Evolutionary conservation across 345 rosid species (phyloP).

Genomic region (Eucalyptus pauciflora): DNA sequence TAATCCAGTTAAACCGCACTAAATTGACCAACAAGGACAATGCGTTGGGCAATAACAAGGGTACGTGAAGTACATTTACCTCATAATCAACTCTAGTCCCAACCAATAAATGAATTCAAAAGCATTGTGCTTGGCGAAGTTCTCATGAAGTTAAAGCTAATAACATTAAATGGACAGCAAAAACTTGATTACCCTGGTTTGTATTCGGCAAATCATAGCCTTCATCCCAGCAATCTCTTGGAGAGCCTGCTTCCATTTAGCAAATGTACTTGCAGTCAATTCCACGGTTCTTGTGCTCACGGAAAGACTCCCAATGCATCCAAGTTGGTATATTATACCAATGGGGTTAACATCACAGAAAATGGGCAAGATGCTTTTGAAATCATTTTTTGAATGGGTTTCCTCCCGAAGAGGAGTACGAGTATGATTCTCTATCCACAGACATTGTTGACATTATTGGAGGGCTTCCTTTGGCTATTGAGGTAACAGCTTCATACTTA

Average conservation of each 20-base stretch:
- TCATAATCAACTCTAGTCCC: background rate
- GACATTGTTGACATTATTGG: background rate
- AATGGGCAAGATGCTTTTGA: background rate
- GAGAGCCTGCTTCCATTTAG: background rate
- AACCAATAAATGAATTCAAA: background rate
- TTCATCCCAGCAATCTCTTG: background rate
- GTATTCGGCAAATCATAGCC: background rate
- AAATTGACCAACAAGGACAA: background rate
- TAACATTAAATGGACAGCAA: background rate
- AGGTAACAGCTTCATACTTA: background rate
- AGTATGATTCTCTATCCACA: background rate
- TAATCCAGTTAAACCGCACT: background rate
- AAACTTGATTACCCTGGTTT: background rate
- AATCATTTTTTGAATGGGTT: background rate
- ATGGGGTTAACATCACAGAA: background rate
- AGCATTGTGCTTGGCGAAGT: background rate
- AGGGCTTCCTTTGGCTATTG: constrained; percentile 1
- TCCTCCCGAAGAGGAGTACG: background rate
- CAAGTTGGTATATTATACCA: background rate
- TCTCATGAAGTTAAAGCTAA: background rate
- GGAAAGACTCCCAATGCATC: background rate
- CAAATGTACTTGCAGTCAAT: background rate
- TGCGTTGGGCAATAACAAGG: background rate
- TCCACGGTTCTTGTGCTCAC: background rate
- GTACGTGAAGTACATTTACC: background rate